Evolutionary conservation across 176 grass and related monocot genomes (phyloP).

Genomic region (Oryza coarctata): DNA sequence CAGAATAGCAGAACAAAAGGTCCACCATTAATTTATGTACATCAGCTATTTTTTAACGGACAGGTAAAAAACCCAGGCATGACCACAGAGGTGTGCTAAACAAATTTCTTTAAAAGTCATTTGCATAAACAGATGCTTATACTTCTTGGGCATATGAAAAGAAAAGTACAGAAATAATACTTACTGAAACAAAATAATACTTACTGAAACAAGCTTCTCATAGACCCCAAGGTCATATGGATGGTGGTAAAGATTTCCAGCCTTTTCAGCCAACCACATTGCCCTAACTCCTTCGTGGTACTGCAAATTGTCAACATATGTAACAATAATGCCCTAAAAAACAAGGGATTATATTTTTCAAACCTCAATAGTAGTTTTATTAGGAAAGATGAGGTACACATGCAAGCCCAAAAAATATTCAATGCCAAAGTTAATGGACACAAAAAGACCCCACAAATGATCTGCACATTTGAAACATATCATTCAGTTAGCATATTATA

Average conservation of each 20-base stretch:
- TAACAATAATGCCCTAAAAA: background rate
- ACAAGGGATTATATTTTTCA: slow-evolving; percentile 25
- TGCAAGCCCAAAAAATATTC: slow-evolving; percentile 76
- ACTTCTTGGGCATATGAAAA: background rate
- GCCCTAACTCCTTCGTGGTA: slow-evolving; percentile 96
- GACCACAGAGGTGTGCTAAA: background rate
- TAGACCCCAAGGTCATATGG: slow-evolving; percentile 83
- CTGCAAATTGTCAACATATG: slow-evolving; percentile 48
- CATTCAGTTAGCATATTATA: background rate
- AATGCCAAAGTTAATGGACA: slow-evolving; percentile 71
- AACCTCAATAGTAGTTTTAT: slow-evolving; percentile 99
- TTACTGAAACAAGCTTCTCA: slow-evolving; percentile 89
- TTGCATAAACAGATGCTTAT: background rate
- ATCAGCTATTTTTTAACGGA: background rate
- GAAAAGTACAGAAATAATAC: slow-evolving; percentile 23
- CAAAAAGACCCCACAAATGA: slow-evolving; percentile 70
- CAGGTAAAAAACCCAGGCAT: background rate
- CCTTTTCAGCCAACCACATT: slow-evolving; percentile 90
- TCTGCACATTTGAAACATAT: slow-evolving; percentile 48
- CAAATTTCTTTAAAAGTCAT: background rate
- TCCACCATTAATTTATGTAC: background rate
- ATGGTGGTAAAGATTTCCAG: slow-evolving; percentile 81
- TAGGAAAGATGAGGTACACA: slow-evolving; percentile 91
- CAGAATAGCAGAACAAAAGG: background rate
- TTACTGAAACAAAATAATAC: slow-evolving; percentile 64